Base-by-base conservation (phyloP, 495 filamentous ascomycete species). In the Trichocladium antarcticum region DNA sequence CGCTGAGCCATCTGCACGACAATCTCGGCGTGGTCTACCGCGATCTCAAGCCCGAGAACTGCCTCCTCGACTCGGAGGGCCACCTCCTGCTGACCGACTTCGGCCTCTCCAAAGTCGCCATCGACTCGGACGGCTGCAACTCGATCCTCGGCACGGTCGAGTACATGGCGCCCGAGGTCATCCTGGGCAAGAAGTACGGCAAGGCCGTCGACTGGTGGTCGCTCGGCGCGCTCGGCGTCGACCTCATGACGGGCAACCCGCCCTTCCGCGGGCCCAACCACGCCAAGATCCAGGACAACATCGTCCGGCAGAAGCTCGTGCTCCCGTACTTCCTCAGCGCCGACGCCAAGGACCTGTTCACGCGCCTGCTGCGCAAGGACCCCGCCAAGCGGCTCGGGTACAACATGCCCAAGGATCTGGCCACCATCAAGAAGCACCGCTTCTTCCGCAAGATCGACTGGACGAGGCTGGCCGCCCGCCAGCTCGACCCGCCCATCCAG, bases 181-280 rank as follows among this genome's bases (percentile, higher is more conserved):
- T 98, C 55, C 74, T 74, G 37, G 86, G 87, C 50, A 78, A 84
- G 51, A 79, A 79, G 55, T 98, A 98, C 64, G 89, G 88, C 62
- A 87, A 87, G 63, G 82, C 86, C 14, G 93, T 95, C 31, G 92
- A 98, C 71, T 98, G 89, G 89, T 98, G 92, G 92, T 93, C 89
- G 5, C 81, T 98, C 27, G 92, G 93, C 20, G 87, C 89, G 16
- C 72, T 98, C 31, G 88, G 86, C 38, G 90, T 80, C 63, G 92
- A 98, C 63, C 77, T 98, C 14, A 77, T 98, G 59, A 95, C 89
- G 10, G 92, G 93, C 29, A 75, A 76, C 7, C 86, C 89, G 1
- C 93, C 93, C 1, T 98, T 97, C 72, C 78, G 77, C 46, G 92
- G 84, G 24, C 82, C 81, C 68, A 96, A 95, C 68, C 77, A 92